Base-by-base conservation (phyloP, 305 asterid genomes). In the Rubia tinctorum region DNA sequence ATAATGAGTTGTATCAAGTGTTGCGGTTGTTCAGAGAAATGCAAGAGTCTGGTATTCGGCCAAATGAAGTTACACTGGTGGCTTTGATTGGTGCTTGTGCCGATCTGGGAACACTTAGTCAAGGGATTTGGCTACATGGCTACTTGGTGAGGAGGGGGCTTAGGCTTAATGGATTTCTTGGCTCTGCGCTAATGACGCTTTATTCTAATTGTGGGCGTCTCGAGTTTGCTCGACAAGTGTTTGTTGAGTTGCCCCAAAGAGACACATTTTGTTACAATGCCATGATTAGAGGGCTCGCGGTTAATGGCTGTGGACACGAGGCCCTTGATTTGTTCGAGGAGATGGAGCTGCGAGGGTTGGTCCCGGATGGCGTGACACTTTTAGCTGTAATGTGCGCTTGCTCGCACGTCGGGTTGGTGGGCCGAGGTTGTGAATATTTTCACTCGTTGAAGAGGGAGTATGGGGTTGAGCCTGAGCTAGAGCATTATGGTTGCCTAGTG, bases 261-360 rank as follows among this genome's bases (percentile, higher is more conserved):
- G 92, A 88, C 71, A 77, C 82, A 25, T 85, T 84, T 74, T 91
- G 95, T 80, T 89, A 76, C 82, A 91, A 89, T 79, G 88, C 91
- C 43, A 89, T 89, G 95, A 85, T 91, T 62, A 80, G 91, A 84
- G 96, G 88, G 49, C 80, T 89, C 25, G 95, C 95, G 4, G 66
- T 89, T 71, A 92, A 91, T 47, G 94, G 94, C 37, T 76, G 73
- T 68, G 92, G 88, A 53, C 64, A 45, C n/a, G 85, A 87, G 68
- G 91, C 94, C 68, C 84, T 91, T 58, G 80, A 80, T 27, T 82
- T 87, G 22, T 88, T 91, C 53, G 78, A 76, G 76, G 80, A 30
- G 55, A 88, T 91, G 96, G 78, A 73, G 53, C 71, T 66, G 59
- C 84, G 80, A 62, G 84, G 85, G 17, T 76, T 87, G 42, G 9